Conservation (phyloP, 2,329 filamentous ascomycete genomes). For the Paramyrothecium sp. region DNA sequence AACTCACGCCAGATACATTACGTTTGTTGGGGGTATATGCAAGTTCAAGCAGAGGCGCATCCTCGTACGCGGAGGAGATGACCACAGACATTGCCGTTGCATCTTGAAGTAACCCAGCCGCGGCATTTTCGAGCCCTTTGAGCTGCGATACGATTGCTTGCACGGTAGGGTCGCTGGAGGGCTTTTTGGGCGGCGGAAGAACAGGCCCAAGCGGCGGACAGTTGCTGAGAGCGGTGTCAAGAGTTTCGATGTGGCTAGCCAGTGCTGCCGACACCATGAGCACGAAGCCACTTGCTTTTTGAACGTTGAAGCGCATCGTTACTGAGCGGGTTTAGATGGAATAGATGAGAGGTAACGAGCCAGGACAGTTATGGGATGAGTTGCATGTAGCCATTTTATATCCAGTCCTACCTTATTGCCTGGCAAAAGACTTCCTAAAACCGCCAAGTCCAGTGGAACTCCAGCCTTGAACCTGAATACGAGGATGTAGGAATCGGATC, state of each 20-base stretch:
- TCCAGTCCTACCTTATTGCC: no score
- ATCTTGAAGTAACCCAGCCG: background rate
- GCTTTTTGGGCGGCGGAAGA: background rate
- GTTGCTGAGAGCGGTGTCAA: background rate
- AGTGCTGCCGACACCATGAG: background rate
- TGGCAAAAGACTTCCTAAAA: no score
- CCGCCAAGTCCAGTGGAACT: no score
- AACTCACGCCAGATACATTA: background rate
- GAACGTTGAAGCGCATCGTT: no score
- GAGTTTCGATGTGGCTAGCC: background rate
- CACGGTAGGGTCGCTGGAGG: background rate
- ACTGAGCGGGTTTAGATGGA: no score
- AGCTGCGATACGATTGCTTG: background rate
- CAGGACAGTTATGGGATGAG: no score
- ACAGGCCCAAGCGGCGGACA: background rate
- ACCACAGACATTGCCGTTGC: background rate
- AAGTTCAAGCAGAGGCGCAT: background rate
- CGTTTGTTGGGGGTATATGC: background rate
- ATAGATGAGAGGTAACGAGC: no score
- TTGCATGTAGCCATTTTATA: no score
- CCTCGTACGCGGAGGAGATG: background rate
- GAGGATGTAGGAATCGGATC: no score
- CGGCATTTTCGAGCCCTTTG: background rate
- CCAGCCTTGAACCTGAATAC: no score
- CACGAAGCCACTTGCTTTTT: no score